Evolutionary conservation across 1,139 yeast genomes (phyloP).

Genomic region (Scheffersomyces insectosa): DNA sequence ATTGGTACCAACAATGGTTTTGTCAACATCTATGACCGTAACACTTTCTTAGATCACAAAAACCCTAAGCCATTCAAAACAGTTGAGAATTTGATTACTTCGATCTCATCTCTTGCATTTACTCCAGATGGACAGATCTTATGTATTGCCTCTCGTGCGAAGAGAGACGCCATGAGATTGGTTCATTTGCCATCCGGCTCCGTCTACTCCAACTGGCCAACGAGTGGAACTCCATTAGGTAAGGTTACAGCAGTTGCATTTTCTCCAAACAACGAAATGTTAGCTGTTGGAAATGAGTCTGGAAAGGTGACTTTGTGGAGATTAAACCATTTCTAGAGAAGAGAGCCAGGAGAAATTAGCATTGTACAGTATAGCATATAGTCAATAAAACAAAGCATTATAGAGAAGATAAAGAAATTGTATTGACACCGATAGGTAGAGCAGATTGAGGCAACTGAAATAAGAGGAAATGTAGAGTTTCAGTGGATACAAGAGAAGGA

Average conservation of each 20-base stretch:
- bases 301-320: conserved; percentile 93
- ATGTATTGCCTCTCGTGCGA: conserved; percentile 81
- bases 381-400: too few species aligned
- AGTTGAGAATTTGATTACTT: conserved; percentile 78
- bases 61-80: conserved; percentile 53
- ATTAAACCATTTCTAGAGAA: conserved; percentile 65
- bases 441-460: too few species aligned
- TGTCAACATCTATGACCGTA: conserved; percentile 81
- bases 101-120: conserved; percentile 73
- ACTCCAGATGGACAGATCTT: conserved; percentile 88
- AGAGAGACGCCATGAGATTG: conserved; percentile 81
- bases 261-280: conserved; percentile 79
- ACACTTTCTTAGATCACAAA: conserved; percentile 17
- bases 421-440: too few species aligned
- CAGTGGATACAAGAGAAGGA: too few species aligned
- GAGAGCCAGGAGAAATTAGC: too few species aligned
- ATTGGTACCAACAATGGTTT: conserved; percentile 88
- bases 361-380: too few species aligned
- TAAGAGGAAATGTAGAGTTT: too few species aligned
- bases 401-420: too few species aligned
- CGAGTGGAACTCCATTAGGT: conserved; percentile 94
- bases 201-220: conserved; percentile 95
- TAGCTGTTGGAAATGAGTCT: conserved; percentile 86
- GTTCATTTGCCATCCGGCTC: conserved; percentile 88
- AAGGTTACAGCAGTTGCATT: conserved; percentile 82